phyloP scores from a whole-genome alignment of 306 rosid genomes.

The Trifolium dubium region DNA sequence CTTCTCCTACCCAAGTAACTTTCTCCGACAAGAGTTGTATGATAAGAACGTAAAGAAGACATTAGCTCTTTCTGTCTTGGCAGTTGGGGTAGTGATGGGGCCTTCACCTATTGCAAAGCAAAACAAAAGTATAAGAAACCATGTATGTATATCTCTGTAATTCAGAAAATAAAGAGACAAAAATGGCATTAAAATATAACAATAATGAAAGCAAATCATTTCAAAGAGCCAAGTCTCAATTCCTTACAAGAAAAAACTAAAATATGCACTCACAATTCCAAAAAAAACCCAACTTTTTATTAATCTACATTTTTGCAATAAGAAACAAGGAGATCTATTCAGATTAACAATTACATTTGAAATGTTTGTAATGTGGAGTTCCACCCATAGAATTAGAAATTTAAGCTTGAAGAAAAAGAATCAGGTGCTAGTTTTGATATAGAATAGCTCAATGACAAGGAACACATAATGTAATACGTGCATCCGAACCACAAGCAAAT shows the following conservation, averaged over 20 bases:
- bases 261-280: slow-evolving; percentile 7
- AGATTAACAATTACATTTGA: slow-evolving; percentile 15
- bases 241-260: slow-evolving; percentile 19
- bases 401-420: not conserved
- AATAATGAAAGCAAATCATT: slow-evolving; percentile 6
- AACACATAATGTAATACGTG: not conserved
- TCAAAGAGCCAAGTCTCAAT: not conserved
- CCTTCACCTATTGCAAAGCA: slow-evolving; percentile 68
- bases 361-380: not conserved
- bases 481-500: slow-evolving; percentile 14
- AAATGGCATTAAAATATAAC: slow-evolving; percentile 6
- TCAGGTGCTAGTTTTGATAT: not conserved
- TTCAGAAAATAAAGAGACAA: slow-evolving; percentile 4
- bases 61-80: slow-evolving; percentile 78
- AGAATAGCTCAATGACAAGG: slow-evolving; percentile 6
- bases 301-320: not conserved
- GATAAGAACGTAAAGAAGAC: slow-evolving; percentile 76
- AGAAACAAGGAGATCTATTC: slow-evolving; percentile 2
- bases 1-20: slow-evolving; percentile 92
- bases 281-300: not conserved
- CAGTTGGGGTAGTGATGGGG: slow-evolving; percentile 78
- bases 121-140: slow-evolving; percentile 43
- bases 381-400: not conserved
- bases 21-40: slow-evolving; percentile 91
- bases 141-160: slow-evolving; percentile 9